Conservation (phyloP, 2,329 filamentous ascomycete genomes). For the Ophiostoma tasmaniense region DNA sequence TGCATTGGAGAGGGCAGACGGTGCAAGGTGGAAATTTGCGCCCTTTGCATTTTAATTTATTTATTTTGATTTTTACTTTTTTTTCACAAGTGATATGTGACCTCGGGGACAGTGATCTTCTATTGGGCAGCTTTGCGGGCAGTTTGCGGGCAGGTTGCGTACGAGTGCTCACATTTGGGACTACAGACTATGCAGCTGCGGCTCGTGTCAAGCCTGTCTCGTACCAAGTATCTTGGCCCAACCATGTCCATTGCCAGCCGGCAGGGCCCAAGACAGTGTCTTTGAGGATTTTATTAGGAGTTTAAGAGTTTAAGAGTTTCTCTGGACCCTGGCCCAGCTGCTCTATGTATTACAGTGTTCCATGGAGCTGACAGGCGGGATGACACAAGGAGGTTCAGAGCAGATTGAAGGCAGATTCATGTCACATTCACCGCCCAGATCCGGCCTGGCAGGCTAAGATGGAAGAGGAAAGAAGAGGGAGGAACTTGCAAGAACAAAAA, state of each 20-base stretch:
- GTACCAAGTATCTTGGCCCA: neutral
- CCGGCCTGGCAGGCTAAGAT: neutral
- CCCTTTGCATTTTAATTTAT: neutral
- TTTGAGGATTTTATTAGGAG: no score
- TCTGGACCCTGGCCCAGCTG: neutral
- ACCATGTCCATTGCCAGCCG: neutral
- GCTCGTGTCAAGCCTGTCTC: neutral
- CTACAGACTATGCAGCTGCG: neutral
- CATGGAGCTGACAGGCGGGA: neutral
- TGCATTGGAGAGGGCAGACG: neutral
- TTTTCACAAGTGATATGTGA: neutral
- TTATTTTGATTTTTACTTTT: neutral
- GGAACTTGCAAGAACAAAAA: neutral
- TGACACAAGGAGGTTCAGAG: neutral
- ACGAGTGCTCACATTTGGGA: neutral
- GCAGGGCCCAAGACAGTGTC: neutral
- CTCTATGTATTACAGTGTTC: neutral
- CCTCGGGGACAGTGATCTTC: neutral
- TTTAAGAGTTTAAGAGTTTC: no score
- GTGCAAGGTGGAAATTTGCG: neutral
- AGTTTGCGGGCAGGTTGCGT: neutral
- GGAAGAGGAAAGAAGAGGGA: neutral
- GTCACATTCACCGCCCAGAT: neutral
- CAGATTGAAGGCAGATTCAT: neutral
- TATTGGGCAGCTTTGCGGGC: neutral